These are phyloP conservation scores for Aspergillus chevalieri DNA, from an alignment of 2,329 filamentous ascomycete genomes.

Conservation along the genomic window DNA sequence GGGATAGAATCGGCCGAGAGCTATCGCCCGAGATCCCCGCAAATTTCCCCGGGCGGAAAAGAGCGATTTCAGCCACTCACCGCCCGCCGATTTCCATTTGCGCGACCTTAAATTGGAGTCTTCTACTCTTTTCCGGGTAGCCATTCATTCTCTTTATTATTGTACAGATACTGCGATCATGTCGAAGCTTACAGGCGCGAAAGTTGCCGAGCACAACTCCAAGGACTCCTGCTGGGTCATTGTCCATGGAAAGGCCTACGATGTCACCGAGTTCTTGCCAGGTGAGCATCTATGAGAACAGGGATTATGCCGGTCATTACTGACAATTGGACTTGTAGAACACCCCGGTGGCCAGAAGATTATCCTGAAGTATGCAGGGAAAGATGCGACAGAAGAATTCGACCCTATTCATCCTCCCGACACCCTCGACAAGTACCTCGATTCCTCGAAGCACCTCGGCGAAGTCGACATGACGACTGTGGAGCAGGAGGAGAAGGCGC, in stretches of 20 bases:
- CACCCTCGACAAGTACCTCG: slow-evolving; percentile 75
- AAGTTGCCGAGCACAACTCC: slow-evolving; percentile 68
- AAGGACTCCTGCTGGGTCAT: slow-evolving; percentile 88
- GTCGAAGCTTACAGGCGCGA: slow-evolving; percentile 45
- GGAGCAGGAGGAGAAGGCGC: slow-evolving; percentile 57
- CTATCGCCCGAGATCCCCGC: not conserved
- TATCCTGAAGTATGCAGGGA: slow-evolving; percentile 93
- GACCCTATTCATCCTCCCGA: slow-evolving; percentile 86
- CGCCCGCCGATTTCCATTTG: not conserved
- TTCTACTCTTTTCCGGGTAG: not conserved
- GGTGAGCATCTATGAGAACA: slow-evolving; percentile 37
- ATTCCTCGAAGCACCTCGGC: slow-evolving; percentile 81
- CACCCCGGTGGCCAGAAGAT: slow-evolving; percentile 87
- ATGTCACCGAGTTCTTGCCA: slow-evolving; percentile 83
- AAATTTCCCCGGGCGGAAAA: not conserved
- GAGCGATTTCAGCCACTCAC: not conserved
- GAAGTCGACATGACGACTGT: slow-evolving; percentile 82
- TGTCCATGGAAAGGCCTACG: slow-evolving; percentile 79
- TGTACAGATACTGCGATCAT: not conserved
- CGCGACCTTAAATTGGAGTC: not conserved
- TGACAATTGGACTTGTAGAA: slow-evolving; percentile 44
- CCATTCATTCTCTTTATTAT: not conserved
- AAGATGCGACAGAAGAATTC: slow-evolving; percentile 88
- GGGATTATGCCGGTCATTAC: not conserved
- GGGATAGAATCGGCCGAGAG: not conserved